Evolutionary conservation across 768 basidiomycete genomes (phyloP).

Genomic region (Lentinula detonsa): DNA sequence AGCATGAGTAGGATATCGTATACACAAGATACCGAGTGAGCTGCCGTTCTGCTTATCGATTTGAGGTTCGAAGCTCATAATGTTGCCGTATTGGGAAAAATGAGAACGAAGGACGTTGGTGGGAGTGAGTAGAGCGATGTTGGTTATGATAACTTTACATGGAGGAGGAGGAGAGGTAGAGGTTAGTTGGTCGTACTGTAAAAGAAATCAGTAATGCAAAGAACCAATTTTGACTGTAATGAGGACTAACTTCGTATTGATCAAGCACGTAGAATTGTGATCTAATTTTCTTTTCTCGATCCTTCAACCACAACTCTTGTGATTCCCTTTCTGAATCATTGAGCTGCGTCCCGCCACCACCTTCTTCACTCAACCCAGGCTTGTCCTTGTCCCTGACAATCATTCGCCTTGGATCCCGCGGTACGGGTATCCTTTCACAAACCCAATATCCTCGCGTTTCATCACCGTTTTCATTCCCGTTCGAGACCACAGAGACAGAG

Average conservation of each 20-base stretch:
- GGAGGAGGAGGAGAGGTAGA: slow-evolving; percentile 72
- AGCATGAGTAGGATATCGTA: slow-evolving; percentile 59
- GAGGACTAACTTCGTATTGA: slow-evolving; percentile 44
- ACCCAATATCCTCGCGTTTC: slow-evolving; percentile 2
- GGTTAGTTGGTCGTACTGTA: slow-evolving; percentile 62
- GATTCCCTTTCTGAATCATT: neutral
- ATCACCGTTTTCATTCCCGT: neutral
- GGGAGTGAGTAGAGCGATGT: slow-evolving; percentile 68
- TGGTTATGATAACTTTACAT: slow-evolving; percentile 63
- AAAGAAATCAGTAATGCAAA: neutral
- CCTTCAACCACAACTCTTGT: neutral
- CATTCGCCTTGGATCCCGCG: neutral
- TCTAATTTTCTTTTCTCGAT: slow-evolving; percentile 2
- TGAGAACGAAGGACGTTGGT: slow-evolving; percentile 57
- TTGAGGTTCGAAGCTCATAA: slow-evolving; percentile 68
- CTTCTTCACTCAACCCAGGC: neutral
- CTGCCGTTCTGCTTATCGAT: slow-evolving; percentile 77
- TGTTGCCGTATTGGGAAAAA: slow-evolving; percentile 55
- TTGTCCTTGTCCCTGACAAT: neutral
- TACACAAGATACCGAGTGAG: slow-evolving; percentile 74
- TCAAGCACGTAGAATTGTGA: slow-evolving; percentile 35
- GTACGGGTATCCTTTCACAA: neutral
- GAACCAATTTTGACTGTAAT: slow-evolving; percentile 4
- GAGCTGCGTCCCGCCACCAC: neutral
- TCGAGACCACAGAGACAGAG: neutral